Conservation (phyloP, 495 filamentous ascomycete genomes). For the Aspergillus bridgeri region DNA sequence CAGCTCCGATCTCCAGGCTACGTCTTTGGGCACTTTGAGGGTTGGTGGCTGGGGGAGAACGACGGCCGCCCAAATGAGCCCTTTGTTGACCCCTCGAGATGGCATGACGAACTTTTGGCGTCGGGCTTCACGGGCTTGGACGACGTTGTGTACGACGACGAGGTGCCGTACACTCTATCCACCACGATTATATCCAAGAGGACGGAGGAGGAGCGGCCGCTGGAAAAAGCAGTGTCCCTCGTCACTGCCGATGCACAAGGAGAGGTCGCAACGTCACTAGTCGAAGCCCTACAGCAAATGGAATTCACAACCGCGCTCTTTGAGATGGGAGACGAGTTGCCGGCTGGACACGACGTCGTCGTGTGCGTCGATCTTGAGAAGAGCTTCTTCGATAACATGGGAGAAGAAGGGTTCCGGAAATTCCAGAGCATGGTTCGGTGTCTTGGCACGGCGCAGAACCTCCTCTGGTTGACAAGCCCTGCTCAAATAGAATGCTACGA, state of each 20-base stretch:
- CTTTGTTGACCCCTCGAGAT: constrained; percentile 23
- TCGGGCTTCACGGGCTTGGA: constrained; percentile 33
- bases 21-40: constrained; percentile 19
- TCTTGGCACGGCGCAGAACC: not conserved
- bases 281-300: constrained; percentile 1
- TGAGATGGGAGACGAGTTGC: constrained; percentile 19
- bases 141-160: constrained; percentile 25
- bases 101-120: constrained; percentile 27
- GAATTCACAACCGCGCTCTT: constrained; percentile 20
- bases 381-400: constrained; percentile 27
- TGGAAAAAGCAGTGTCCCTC: constrained; percentile 9
- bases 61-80: constrained; percentile 27
- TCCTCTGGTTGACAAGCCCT: constrained; percentile 42
- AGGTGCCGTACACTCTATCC: constrained; percentile 27
- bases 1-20: constrained; percentile 4
- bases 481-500: constrained; percentile 33
- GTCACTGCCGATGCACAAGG: constrained; percentile 1
- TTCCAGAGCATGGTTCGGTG: constrained; percentile 18
- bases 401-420: constrained; percentile 5
- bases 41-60: constrained; percentile 37
- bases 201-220: not conserved
- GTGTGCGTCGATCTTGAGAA: constrained; percentile 30
- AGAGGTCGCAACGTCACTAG: constrained; percentile 9
- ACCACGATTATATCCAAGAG: constrained; percentile 27
- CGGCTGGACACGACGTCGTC: constrained; percentile 26